A percentile compares a stretch with the other conserved stretches of the same genome.
Conservation (phyloP, 208 protist species). For the Blechomonas ayalai region DNA sequence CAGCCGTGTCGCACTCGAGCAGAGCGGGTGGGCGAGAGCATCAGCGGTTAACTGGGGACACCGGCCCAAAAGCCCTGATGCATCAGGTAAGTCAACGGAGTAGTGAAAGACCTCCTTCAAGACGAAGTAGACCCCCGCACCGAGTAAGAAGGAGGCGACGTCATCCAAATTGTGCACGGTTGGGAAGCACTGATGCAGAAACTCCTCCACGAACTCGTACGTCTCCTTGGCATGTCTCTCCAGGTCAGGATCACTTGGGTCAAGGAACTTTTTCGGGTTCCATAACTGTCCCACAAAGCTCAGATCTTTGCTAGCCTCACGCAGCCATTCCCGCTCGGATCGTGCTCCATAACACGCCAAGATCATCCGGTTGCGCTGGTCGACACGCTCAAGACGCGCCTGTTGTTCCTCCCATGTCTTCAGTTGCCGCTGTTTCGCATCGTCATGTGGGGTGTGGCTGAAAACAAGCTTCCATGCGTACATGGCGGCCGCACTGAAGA, state of each 20-base stretch:
- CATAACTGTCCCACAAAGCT: slow-evolving; percentile 77
- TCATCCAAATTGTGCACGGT: slow-evolving; percentile 53
- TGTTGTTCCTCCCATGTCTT: slow-evolving; percentile 49
- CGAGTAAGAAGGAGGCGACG: slow-evolving; percentile 69
- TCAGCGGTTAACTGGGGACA: too few species aligned
- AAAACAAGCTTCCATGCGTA: slow-evolving; percentile 91
- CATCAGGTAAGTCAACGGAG: not conserved
- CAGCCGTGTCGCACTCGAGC: too few species aligned
- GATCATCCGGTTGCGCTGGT: slow-evolving; percentile 85
- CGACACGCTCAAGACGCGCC: slow-evolving; percentile 64
- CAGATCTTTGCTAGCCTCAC: slow-evolving; percentile 74
- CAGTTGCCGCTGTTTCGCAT: slow-evolving; percentile 81
- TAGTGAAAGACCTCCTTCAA: slow-evolving; percentile 54
- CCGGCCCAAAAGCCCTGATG: too few species aligned
- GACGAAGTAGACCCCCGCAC: slow-evolving; percentile 68
- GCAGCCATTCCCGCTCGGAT: slow-evolving; percentile 79
- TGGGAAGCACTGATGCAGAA: slow-evolving; percentile 88
- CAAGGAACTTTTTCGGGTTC: slow-evolving; percentile 58
- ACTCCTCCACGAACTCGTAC: slow-evolving; percentile 86
- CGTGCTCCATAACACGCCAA: slow-evolving; percentile 80
- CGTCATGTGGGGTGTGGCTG: slow-evolving; percentile 85
- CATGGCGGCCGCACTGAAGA: slow-evolving; percentile 68
- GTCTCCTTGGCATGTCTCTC: slow-evolving; percentile 66
- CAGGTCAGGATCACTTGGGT: slow-evolving; percentile 70
- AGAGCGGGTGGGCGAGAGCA: too few species aligned